phyloP scores from a whole-genome alignment of 371 early-diverging fungal genomes.

The Apophysomyces elegans region DNA sequence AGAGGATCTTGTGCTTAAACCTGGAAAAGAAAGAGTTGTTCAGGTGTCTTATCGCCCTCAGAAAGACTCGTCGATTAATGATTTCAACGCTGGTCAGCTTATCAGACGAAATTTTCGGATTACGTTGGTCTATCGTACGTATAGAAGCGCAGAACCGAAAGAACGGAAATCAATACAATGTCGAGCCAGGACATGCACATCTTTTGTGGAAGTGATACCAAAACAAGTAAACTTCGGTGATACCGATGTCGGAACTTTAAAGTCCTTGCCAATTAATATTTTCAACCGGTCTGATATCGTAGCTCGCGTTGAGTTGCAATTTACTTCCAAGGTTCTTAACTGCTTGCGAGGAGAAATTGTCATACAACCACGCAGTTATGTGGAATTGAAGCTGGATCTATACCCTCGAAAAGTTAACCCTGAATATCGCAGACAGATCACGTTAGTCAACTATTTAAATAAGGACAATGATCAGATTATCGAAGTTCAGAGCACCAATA shows the following conservation, averaged over 20 bases:
- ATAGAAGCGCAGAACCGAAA: slow-evolving; percentile 54
- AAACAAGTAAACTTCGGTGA: slow-evolving; percentile 90
- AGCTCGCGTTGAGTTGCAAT: slow-evolving; percentile 84
- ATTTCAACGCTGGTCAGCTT: slow-evolving; percentile 80
- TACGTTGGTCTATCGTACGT: slow-evolving; percentile 69
- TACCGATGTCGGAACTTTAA: slow-evolving; percentile 92
- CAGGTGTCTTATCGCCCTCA: slow-evolving; percentile 82
- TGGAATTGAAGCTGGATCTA: slow-evolving; percentile 89
- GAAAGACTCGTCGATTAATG: slow-evolving; percentile 58
- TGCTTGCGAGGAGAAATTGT: slow-evolving; percentile 79
- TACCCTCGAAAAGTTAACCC: slow-evolving; percentile 98
- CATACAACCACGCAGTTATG: slow-evolving; percentile 84
- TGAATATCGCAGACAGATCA: slow-evolving; percentile 96
- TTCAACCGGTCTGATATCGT: slow-evolving; percentile 88
- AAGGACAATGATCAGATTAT: slow-evolving; percentile 90
- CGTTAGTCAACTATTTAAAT: slow-evolving; percentile 89
- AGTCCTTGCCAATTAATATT: slow-evolving; percentile 83
- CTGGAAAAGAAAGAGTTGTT: slow-evolving; percentile 85
- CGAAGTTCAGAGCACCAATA: slow-evolving; percentile 91
- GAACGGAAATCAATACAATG: slow-evolving; percentile 92
- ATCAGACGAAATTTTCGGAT: slow-evolving; percentile 80
- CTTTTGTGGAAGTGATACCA: slow-evolving; percentile 88
- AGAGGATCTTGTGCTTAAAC: slow-evolving; percentile 86
- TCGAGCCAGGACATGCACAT: slow-evolving; percentile 90
- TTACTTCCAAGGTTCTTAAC: slow-evolving; percentile 92